phyloP scores from a whole-genome alignment of 208 protist genomes.

The Angomonas ambiguus region DNA sequence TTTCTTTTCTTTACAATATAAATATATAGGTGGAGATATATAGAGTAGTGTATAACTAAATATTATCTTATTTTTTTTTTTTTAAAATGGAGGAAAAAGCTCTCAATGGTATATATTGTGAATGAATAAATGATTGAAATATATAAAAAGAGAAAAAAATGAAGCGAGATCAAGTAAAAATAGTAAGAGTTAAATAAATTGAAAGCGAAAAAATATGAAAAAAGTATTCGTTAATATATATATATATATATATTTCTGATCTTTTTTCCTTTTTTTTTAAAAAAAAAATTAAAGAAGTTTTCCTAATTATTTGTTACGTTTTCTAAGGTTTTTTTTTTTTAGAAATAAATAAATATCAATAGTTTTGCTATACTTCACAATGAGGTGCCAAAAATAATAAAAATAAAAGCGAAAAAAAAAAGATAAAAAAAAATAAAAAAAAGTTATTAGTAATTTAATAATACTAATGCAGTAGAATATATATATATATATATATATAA shows the following conservation, averaged over 20 bases:
- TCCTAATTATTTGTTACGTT: neutral
- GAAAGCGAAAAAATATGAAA: neutral
- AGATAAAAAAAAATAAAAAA: conserved; percentile 17
- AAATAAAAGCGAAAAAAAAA: conserved; percentile 10
- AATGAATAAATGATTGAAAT: no score
- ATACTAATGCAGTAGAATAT: neutral
- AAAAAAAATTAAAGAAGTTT: conserved; percentile 14
- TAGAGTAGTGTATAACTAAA: no score
- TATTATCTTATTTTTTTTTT: no score
- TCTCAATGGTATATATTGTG: no score
- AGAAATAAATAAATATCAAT: neutral
- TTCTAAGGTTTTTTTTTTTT: neutral
- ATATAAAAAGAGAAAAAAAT: no score
- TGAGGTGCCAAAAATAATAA: neutral
- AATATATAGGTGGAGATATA: neutral
- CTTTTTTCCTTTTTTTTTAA: neutral
- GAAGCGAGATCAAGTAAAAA: no score
- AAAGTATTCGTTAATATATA: no score
- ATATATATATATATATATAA: no score
- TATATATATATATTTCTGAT: no score
- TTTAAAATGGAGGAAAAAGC: no score
- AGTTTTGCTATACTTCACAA: neutral
- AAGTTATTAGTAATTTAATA: conserved; percentile 16
- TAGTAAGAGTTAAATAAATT: neutral
- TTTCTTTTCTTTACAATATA: conserved; percentile 5